A percentile compares a stretch with the other conserved stretches of the same genome.
Evolutionary conservation across 768 basidiomycete genomes (phyloP).

Genomic region (Agrocybe pediades): DNA sequence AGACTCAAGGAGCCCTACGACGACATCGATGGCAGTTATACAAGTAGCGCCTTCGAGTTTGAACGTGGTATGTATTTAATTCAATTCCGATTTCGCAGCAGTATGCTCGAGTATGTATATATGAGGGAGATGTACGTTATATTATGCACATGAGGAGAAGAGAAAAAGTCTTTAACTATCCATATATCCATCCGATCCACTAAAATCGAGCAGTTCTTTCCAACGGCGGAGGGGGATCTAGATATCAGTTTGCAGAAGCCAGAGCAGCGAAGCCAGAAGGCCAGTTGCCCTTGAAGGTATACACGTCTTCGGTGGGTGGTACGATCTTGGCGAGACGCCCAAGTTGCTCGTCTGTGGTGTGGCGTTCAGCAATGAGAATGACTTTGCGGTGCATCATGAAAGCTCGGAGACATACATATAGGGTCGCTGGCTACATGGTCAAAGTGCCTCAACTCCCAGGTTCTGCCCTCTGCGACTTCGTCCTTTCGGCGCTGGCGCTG

Average conservation of each 20-base stretch:
- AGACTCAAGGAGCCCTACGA: no score
- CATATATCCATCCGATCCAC: background rate
- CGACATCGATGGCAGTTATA: no score
- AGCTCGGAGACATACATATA: constrained; percentile 53
- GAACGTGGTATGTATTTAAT: no score
- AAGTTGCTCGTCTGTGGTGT: constrained; percentile 60
- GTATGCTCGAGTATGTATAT: no score
- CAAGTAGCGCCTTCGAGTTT: no score
- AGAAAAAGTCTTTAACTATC: no score
- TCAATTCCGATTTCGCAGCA: no score
- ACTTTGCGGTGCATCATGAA: background rate
- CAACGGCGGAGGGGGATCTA: no score
- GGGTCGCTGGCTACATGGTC: constrained; percentile 67
- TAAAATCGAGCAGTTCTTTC: background rate
- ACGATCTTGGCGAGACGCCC: constrained; percentile 60
- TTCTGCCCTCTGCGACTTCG: constrained; percentile 68
- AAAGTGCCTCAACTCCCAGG: constrained; percentile 84
- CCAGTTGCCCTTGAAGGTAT: constrained; percentile 69
- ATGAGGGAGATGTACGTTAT: no score
- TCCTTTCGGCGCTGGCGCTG: constrained; percentile 88
- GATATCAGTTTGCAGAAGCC: background rate
- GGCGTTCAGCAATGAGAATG: background rate
- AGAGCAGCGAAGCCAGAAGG: constrained; percentile 26
- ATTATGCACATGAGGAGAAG: no score
- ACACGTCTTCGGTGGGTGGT: constrained; percentile 77